These are phyloP conservation scores for Quercus wislizeni DNA, from an alignment of 306 rosid genomes.

Conservation along the genomic window DNA sequence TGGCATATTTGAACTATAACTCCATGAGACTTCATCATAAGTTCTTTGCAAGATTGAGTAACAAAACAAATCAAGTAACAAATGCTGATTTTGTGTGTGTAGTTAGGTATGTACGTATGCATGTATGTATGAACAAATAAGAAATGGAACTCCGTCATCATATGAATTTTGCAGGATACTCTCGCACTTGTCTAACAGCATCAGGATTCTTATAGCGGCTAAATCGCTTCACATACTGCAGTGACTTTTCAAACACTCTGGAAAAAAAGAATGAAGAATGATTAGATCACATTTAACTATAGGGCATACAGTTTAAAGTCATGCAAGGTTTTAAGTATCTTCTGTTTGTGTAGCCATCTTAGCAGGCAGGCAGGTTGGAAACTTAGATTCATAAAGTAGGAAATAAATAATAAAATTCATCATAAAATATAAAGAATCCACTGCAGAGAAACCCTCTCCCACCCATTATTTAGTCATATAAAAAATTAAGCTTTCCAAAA, in stretches of 20 bases:
- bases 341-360: neutral
- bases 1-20: neutral
- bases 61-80: neutral
- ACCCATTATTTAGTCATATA: neutral
- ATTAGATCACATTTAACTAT: neutral
- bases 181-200: conserved; percentile 98
- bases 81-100: neutral
- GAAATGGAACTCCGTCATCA: conserved; percentile 2
- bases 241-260: conserved; percentile 95
- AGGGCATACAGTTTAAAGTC: neutral
- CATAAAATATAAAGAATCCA: neutral
- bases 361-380: neutral
- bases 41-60: neutral
- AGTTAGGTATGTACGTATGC: neutral
- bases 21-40: neutral
- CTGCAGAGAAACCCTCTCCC: neutral
- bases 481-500: neutral
- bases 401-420: neutral
- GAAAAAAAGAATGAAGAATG: neutral
- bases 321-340: neutral
- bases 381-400: neutral
- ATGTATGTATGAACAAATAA: neutral
- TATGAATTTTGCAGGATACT: conserved; percentile 65
- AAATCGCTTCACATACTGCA: conserved; percentile 96
- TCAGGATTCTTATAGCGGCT: conserved; percentile 97